Evolutionary conservation across 1,284 basidiomycete genomes (phyloP), one percentile per base, ranked within the genome.

Genomic region (Hemileia vastatrix): DNA sequence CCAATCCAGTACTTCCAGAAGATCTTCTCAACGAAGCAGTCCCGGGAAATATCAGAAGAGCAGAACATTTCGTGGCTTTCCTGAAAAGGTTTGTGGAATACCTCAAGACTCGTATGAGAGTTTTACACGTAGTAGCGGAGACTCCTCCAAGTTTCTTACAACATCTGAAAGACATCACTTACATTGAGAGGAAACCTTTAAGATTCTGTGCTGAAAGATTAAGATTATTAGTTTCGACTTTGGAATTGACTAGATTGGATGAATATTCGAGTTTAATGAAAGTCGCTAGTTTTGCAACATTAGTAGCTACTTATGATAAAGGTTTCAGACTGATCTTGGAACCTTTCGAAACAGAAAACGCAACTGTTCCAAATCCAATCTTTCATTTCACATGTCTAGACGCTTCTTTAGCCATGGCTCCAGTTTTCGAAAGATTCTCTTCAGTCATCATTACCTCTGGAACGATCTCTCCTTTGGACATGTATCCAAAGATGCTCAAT

Each of bases 401-500:
- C 49, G 74, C 74, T 3, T 73, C 72, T 58, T 65, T 75, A 6
- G 74, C 74, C 24, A 75, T 75, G 45, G 70, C 70, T 19, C 74
- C 74, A 24, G 72, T 75, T 45, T 75, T 75, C 58, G 74, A 75
- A 65, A 68, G 72, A 23, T 75, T 75, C 55, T 70, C 67, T 57
- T 71, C 70, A 50, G 74, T 75, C 63, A 72, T 75, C 64, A 75
- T 75, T 65, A 75, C 74, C n/a, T 70, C 67, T 51, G 74, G 74
- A 24, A 75, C 74, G 54, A 75, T 75, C 63, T 69, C 67, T 40
- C 74, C 74, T 47, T 66, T 75, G 45, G 74, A 75, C 70, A 75
- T 75, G 74, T 75, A 75, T 56, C 74, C 74, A 24, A 75, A 75
- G 65, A 75, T 75, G 74, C 74, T 75, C 67, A 71, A 72, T 61